Evolutionary conservation across 352 stramenopile genomes (phyloP).

Genomic region (Globisporangium camurandrum): DNA sequence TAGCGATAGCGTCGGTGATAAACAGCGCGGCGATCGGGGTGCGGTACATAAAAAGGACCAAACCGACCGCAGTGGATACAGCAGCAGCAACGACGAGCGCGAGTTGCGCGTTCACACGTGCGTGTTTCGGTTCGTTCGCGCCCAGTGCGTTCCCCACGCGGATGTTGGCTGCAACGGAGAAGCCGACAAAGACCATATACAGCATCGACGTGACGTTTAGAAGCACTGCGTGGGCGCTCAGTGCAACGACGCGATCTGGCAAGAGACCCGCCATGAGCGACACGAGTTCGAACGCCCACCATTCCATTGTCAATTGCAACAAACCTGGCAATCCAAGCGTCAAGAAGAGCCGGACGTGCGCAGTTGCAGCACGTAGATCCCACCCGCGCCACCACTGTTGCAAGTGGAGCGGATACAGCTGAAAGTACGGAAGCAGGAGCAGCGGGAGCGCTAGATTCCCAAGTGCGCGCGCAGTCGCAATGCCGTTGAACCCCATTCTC

Average conservation of each 20-base stretch:
- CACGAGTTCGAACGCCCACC: slow-evolving; percentile 62
- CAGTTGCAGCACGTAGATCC: slow-evolving; percentile 21
- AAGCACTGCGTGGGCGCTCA: slow-evolving; percentile 56
- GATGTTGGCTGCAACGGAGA: slow-evolving; percentile 26
- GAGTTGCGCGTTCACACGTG: slow-evolving; percentile 8
- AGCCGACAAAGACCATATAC: slow-evolving; percentile 60
- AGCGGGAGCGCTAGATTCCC: slow-evolving; percentile 37
- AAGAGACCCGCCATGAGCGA: slow-evolving; percentile 44
- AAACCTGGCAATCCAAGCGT: slow-evolving; percentile 37
- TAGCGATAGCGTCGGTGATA: slow-evolving; percentile 23
- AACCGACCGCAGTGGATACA: not conserved
- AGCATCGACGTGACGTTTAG: slow-evolving; percentile 53
- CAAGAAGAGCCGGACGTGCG: slow-evolving; percentile 36
- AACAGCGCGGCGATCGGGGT: slow-evolving; percentile 8
- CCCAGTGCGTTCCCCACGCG: slow-evolving; percentile 21
- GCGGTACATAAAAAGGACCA: slow-evolving; percentile 4
- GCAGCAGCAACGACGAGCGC: slow-evolving; percentile 5
- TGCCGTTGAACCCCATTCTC: slow-evolving; percentile 57
- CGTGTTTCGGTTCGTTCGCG: slow-evolving; percentile 12
- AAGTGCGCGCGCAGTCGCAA: slow-evolving; percentile 50
- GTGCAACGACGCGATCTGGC: slow-evolving; percentile 32
- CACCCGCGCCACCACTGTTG: slow-evolving; percentile 37
- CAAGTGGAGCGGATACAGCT: slow-evolving; percentile 20
- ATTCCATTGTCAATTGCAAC: slow-evolving; percentile 61
- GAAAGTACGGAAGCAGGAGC: slow-evolving; percentile 44